Evolutionary conservation across 495 filamentous ascomycete species (phyloP), one percentile per base, ranked within the genome.

Genomic region (Darksidea phi): DNA sequence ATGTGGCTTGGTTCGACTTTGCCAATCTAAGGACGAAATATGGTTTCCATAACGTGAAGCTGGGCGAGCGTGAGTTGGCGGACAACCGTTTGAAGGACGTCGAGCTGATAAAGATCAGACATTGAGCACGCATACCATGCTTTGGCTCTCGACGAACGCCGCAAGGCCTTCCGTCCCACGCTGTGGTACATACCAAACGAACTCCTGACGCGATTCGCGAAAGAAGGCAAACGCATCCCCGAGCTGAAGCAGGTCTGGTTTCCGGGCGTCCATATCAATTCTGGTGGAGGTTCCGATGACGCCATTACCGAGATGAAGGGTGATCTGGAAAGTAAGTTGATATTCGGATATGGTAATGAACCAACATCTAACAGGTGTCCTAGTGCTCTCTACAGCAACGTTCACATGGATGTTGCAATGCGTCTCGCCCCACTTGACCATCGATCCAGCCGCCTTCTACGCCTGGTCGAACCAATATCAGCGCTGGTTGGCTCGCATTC

Each of bases 111-210:
- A 59, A 43, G 18, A 73, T 6, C 66, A 69, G 72, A 79, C 49
- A 78, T 86, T 54, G 71, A 80, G 47, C 72, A 85, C 62, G 84
- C 84, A 1, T 86, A 79, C 63, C 84, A 87, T 24, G 83, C 82
- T 20, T 63, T 86, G 12, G 77, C 82, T 8, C 68, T 87, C 2
- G 83, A 86, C 48, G 84, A 86, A 64, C 66, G 72, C 11, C 76
- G 83, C 5, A 71, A 70, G 1, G 72, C 80, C 2, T 86, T 84
- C 61, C 54, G 70, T 6, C 84, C 84, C 0, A 78, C 80, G 1
- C 54, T 87, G 4, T 87, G 80, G 80, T 74, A 70, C 67, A 77
- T 34, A 71, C 74, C 24, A 20, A 63, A 26, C 25, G 72, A 54
- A 12, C 11, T 52, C 18, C 54, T 61, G 59, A 65, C 12, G 43